Percentiles rank a stretch among this genome's conserved stretches.
These are phyloP conservation scores for Lotmaria passim DNA, from an alignment of 208 protist genomes.

Conservation along the genomic window DNA sequence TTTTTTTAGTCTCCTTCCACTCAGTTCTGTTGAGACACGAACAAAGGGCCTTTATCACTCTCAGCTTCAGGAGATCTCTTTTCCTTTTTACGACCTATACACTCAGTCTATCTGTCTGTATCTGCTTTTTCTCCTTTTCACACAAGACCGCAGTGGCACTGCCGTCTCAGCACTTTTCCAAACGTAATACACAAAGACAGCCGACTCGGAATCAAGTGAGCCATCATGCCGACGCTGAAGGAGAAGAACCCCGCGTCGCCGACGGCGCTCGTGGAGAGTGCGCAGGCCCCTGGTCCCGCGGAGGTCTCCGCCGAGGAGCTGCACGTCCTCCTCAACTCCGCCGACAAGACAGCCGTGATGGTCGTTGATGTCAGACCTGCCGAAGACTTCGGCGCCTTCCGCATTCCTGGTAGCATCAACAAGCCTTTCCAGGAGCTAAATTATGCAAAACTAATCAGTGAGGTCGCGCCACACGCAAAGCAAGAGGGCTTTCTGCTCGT, in stretches of 20 bases:
- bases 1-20: no score
- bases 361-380: constrained; percentile 53
- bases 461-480: constrained; percentile 4
- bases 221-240: constrained; percentile 12
- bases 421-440: constrained; percentile 44
- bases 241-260: constrained; percentile 9
- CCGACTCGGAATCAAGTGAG: no score
- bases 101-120: no score
- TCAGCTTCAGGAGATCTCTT: no score
- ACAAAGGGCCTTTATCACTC: no score
- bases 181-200: no score
- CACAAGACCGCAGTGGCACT: no score
- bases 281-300: constrained; percentile 6
- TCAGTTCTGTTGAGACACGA: no score
- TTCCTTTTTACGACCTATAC: no score
- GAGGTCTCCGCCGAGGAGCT: constrained; percentile 40
- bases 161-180: no score
- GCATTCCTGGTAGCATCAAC: constrained; percentile 53
- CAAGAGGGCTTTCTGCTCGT: constrained; percentile 31
- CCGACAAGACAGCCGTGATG: constrained; percentile 5
- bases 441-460: constrained; percentile 15
- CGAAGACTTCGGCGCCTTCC: constrained; percentile 38
- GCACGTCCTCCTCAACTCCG: constrained; percentile 17
- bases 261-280: constrained; percentile 15
- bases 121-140: no score